phyloP scores from a whole-genome alignment of 371 early-diverging fungal genomes.

The Umbelopsis sp. region DNA sequence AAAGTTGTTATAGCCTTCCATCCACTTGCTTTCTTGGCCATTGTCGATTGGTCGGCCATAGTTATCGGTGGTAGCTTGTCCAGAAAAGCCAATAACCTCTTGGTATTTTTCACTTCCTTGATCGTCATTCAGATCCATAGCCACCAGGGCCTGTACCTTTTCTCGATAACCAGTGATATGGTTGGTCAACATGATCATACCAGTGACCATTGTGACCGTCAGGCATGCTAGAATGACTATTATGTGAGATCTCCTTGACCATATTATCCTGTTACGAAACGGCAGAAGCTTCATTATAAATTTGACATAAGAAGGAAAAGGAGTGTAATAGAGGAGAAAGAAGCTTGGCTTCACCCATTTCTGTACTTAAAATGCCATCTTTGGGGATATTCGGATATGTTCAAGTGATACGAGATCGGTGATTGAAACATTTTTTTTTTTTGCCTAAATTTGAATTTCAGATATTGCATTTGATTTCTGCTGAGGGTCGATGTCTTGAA shows the following conservation, averaged over 20 bases:
- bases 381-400: constrained; percentile 9
- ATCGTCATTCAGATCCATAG: not conserved
- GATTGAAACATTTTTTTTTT: not conserved
- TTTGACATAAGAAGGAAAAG: not conserved
- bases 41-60: not conserved
- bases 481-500: no score
- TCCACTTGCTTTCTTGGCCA: not conserved
- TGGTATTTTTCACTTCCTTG: not conserved
- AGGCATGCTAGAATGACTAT: constrained; percentile 7
- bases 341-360: not conserved
- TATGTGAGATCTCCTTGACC: not conserved
- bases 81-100: no score
- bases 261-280: not conserved
- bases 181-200: not conserved
- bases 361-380: not conserved
- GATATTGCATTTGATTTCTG: not conserved
- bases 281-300: not conserved
- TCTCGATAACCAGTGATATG: constrained; percentile 8
- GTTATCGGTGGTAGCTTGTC: not conserved
- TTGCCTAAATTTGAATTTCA: not conserved
- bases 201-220: not conserved
- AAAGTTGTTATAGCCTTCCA: not conserved
- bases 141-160: constrained; percentile 12
- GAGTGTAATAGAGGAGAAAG: not conserved
- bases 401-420: not conserved